Base-by-base conservation (phyloP, 2,329 filamentous ascomycete genomes). In the Paramyrothecium sp. region DNA sequence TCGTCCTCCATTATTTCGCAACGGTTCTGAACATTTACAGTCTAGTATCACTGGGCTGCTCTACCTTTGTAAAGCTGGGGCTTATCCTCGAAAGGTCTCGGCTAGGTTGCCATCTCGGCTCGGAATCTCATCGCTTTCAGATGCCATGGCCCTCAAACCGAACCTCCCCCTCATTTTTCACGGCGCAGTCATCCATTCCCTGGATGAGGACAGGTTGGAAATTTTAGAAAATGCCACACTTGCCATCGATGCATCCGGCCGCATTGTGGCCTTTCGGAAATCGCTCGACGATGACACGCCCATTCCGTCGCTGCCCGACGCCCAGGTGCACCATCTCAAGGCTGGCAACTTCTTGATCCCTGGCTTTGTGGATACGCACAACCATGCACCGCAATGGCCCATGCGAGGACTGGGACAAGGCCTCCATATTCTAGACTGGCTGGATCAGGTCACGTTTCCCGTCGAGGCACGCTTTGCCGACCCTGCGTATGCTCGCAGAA, bases 361-460 rank as follows among this genome's bases (percentile, higher is more conserved):
- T 0, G 83, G 84, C 48, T 82, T 87, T 63, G 74, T 89, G 54
- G 87, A 89, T 72, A 89, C 86, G 1, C 87, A 89, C 69, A 88
- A 87, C 59, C 87, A 90, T 64, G 87, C 87, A 0, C 86, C 87
- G 44, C 79, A 84, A 62, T 82, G 77, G 75, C 70, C 77, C 16
- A 76, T 78, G 69, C 72, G 78, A 22, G 78, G 81, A 26, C 71
- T 81, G 4, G 78, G 78, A 5, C 78, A 81, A 63, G 74, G 81
- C 48, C 72, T 81, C 68, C 77, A 83, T 59, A 81, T 84, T 58
- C 73, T 87, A 8, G 82, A 88, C 65, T 90, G 87, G 87, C 76
- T 89, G 1, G 76, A 83, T 34, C 69, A 81, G n/a, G 75, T 87
- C 23, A 89, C 87, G 0, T 90, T 89, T 62, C 84, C 83, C 2